Percentiles rank a stretch among this genome's conserved stretches.
These are phyloP conservation scores for Phytophthora idaei DNA, from an alignment of 352 stramenopile species.

Conservation along the genomic window DNA sequence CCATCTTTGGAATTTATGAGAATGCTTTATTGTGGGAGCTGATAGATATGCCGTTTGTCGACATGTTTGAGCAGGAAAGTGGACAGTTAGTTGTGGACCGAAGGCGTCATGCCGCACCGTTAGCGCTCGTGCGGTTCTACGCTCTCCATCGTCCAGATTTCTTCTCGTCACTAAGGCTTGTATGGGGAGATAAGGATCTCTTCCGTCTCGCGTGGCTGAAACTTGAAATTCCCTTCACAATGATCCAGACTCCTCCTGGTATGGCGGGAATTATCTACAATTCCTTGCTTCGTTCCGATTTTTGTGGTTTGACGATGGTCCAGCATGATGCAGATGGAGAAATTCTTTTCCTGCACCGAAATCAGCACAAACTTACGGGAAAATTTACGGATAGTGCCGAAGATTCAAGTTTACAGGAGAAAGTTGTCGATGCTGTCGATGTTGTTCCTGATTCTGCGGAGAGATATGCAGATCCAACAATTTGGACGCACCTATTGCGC, in stretches of 20 bases:
- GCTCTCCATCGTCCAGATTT: constrained; percentile 39
- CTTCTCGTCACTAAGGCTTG: constrained; percentile 38
- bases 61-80: constrained; percentile 56
- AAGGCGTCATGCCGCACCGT: constrained; percentile 25
- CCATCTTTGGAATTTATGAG: constrained; percentile 56
- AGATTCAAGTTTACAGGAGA: not conserved
- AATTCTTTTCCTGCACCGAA: constrained; percentile 60
- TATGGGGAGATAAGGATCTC: constrained; percentile 43
- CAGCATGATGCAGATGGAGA: constrained; percentile 36
- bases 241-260: constrained; percentile 54
- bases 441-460: not conserved
- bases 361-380: constrained; percentile 47
- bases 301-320: constrained; percentile 56
- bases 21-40: constrained; percentile 57
- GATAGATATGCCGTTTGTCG: constrained; percentile 44
- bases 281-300: constrained; percentile 34
- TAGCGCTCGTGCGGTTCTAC: constrained; percentile 39
- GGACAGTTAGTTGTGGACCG: constrained; percentile 58
- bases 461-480: constrained; percentile 37
- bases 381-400: constrained; percentile 1
- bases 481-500: constrained; percentile 70
- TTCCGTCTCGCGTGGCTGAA: constrained; percentile 68
- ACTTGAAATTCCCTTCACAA: constrained; percentile 45
- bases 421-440: constrained; percentile 2
- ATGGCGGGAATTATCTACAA: constrained; percentile 40